Conservation (phyloP, 2,329 filamentous ascomycete genomes). For the Chaetothyriales sp. region DNA sequence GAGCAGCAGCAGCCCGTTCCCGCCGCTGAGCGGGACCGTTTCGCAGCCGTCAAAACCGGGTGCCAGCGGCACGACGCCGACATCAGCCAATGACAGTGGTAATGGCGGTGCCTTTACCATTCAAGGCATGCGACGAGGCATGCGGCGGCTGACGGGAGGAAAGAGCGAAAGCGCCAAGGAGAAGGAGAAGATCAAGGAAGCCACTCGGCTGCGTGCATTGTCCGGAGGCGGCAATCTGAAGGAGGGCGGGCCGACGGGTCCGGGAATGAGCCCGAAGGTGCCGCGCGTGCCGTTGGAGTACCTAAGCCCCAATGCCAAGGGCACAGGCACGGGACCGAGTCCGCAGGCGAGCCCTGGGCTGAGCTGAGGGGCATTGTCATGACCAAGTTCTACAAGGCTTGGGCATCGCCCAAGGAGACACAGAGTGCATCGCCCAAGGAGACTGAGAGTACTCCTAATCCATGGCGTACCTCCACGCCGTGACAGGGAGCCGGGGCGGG, state of each 20-base stretch:
- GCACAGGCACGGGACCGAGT: neutral
- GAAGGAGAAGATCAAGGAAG: slow-evolving; percentile 30
- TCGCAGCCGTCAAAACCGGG: slow-evolving; percentile 9
- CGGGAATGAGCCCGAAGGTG: slow-evolving; percentile 24
- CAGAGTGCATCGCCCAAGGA: too few species aligned
- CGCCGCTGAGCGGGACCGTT: slow-evolving; percentile 16
- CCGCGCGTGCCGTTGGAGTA: slow-evolving; percentile 37
- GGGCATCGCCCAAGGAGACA: too few species aligned
- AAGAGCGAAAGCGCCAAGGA: slow-evolving; percentile 31
- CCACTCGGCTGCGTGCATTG: slow-evolving; percentile 30
- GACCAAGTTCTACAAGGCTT: neutral
- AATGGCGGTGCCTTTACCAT: slow-evolving; percentile 31
- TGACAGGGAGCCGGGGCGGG: too few species aligned
- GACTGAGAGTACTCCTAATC: too few species aligned
- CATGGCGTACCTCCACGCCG: too few species aligned
- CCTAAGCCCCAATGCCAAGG: slow-evolving; percentile 21
- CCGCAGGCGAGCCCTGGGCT: neutral
- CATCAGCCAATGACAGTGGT: slow-evolving; percentile 16
- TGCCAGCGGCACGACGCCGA: slow-evolving; percentile 18
- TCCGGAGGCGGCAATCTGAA: slow-evolving; percentile 9
- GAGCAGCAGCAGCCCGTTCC: slow-evolving; percentile 40
- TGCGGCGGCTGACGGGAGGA: slow-evolving; percentile 35
- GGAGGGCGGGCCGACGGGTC: neutral
- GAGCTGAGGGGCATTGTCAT: too few species aligned
- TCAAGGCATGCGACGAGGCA: slow-evolving; percentile 33